Base-by-base conservation (phyloP, 2,329 filamentous ascomycete genomes). In the Fusarium caatingaense region DNA sequence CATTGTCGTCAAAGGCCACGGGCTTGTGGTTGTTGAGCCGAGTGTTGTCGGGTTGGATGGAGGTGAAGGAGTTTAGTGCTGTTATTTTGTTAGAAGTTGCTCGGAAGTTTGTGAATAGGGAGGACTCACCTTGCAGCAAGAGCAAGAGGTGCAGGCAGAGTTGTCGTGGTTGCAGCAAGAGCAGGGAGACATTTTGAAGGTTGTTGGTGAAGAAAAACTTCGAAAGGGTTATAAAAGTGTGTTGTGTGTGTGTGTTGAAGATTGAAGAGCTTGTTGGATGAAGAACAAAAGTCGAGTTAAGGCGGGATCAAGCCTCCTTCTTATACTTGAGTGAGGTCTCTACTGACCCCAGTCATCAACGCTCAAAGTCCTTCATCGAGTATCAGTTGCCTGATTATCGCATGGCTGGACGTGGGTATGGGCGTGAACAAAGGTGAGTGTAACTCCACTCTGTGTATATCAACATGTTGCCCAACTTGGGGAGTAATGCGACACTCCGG, bases 101-200 rank as follows among this genome's bases (percentile, higher is more conserved):
- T 23, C 13, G 4, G 30, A 15, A 13, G 30, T 4, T 30, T 1
- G 1, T 28, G 5, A 8, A 4, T 18, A 6, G 16, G 20, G 16
- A 18, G 3, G 45, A 27, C 72, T 69, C 23, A 76, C 74, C 65
- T 51, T 45, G 73, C 74, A 76, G 74, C 74, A 76, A 69, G 73
- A 70, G 73, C 74, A 76, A 51, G 37, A 47, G 34, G 11, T 12
- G 71, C 73, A 76, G 46, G 53, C 3, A 71, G 72, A 56, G 53
- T 46, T 55, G 30, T 64, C 64, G 69, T 73, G 72, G 66, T 69
- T 72, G 25, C 72, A 74, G 65, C 64, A 70, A 62, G 73, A 54
- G 68, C 72, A 76, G 69, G 74, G 74, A 76, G 74, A 66, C 74
- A 76, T 76, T 41, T 68, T 76, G 72, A 75, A 72, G 60, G 46